phyloP scores from a whole-genome alignment of 2,329 filamentous ascomycete genomes.

The Chaetomiaceae sp. region DNA sequence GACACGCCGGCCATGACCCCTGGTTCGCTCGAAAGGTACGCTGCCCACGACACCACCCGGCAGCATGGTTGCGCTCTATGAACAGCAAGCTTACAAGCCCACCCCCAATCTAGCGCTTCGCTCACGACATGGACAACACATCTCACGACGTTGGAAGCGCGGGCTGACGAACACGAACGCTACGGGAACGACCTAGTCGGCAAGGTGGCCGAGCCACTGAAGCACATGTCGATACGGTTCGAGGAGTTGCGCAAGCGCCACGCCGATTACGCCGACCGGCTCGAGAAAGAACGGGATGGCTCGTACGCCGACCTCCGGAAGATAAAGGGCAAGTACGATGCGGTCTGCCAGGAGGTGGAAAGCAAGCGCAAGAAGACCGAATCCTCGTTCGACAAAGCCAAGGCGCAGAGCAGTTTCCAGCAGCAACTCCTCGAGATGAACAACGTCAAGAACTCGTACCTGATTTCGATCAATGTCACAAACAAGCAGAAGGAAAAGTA shows the following conservation, averaged over 20 bases:
- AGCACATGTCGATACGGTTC: constrained; percentile 66
- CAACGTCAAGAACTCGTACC: constrained; percentile 96
- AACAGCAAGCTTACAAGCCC: constrained; percentile 10
- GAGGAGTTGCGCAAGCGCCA: constrained; percentile 93
- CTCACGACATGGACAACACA: constrained; percentile 97
- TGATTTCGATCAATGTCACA: constrained; percentile 92
- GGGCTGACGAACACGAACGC: constrained; percentile 83
- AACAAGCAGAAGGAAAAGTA: constrained; percentile 98
- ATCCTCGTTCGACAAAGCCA: constrained; percentile 86
- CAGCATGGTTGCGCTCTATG: constrained; percentile 1
- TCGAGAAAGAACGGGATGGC: constrained; percentile 82
- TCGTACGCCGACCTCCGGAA: constrained; percentile 85
- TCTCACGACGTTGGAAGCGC: constrained; percentile 79
- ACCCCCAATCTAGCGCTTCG: constrained; percentile 59
- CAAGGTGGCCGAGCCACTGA: constrained; percentile 82
- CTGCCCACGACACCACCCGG: not conserved
- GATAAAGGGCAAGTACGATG: constrained; percentile 88
- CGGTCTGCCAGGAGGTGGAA: constrained; percentile 90
- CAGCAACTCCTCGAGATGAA: constrained; percentile 94
- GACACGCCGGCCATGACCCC: constrained; percentile 91
- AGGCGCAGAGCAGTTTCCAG: constrained; percentile 86
- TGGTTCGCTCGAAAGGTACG: constrained; percentile 82
- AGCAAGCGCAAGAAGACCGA: constrained; percentile 92
- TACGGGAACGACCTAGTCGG: constrained; percentile 73
- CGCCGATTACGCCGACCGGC: constrained; percentile 77